Base-by-base conservation (phyloP, 805 yeast species). In the Hanseniaspora pseudoguilliermondii region DNA sequence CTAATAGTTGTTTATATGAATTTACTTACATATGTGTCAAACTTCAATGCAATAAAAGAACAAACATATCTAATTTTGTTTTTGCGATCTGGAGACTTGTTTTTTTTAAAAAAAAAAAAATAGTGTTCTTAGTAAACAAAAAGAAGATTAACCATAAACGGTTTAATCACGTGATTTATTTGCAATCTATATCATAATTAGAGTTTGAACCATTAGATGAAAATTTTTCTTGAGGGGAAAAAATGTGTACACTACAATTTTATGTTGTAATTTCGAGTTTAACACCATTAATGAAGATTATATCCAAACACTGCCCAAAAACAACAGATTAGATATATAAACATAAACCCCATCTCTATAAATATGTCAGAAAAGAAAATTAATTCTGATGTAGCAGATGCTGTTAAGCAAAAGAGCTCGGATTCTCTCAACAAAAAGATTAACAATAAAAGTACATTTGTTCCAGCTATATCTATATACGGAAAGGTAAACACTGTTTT, bases 391-490 rank as follows among this genome's bases (percentile, higher is more conserved):
- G 40, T 27, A 18, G 3, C 38, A 10, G 27, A 16, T 15, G 27
- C 15, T n/a, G 1, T 11, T 6, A 27, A 49, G 36, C 35, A 25
- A 38, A 27, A 10, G n/a, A 49, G 11, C 9, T 16, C 9, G 23
- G 52, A 39, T 11, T 16, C 15, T 9, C 44, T 35, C 2, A 43
- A 51, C 15, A 51, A 34, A 10, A 10, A 9, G 3, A 34, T 7
- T 18, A 39, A 39, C 11, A 27, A 35, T 25, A 27, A 44, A 23
- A 21, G 16, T 9, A 13, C 40, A 27, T 53, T 53, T 46, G 56
- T 32, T 23, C 56, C 56, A 15, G 50, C 56, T 9, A 9, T 53
- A 7, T 38, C 56, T 5, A 44, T 53, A 15, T 53, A 46, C 21
- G 49, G 49, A 9, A 53, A 44, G 40, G 27, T 53, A 15, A 53